Conservation (phyloP, 305 asterid genomes). For the Vinca major region DNA sequence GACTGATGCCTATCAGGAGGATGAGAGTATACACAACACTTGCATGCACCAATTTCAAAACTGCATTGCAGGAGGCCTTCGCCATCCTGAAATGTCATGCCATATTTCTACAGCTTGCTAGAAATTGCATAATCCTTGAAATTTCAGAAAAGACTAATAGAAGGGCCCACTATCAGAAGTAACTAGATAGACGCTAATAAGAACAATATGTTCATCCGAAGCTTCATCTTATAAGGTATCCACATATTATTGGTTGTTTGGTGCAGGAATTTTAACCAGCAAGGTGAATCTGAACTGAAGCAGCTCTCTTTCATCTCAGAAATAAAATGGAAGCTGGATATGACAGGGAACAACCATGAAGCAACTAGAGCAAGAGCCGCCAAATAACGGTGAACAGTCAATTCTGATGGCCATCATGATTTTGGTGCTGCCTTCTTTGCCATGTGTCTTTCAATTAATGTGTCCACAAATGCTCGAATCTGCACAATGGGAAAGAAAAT, state of each 20-base stretch:
- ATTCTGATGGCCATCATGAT: constrained; percentile 34
- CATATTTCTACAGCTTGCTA: constrained; percentile 5
- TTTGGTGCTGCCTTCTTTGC: constrained; percentile 47
- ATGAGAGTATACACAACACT: constrained; percentile 30
- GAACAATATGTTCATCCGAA: constrained; percentile 1
- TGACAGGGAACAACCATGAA: constrained; percentile 9
- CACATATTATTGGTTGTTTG: background rate
- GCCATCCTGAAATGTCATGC: constrained; percentile 23
- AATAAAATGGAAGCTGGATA: background rate
- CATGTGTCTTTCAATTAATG: constrained; percentile 80
- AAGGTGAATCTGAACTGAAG: background rate
- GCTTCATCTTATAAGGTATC: constrained; percentile 5
- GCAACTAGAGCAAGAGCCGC: constrained; percentile 16
- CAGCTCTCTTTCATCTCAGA: constrained; percentile 5
- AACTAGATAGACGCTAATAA: background rate
- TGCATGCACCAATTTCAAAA: constrained; percentile 26
- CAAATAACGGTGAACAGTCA: constrained; percentile 17
- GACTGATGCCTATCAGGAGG: constrained; percentile 33
- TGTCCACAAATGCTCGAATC: constrained; percentile 95
- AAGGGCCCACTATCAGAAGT: constrained; percentile 6
- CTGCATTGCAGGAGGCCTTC: constrained; percentile 30
- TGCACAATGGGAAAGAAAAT: constrained; percentile 29
- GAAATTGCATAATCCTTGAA: constrained; percentile 12
- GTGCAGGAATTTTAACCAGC: background rate
- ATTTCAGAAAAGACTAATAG: constrained; percentile 19